Evolutionary conservation across 2,329 filamentous ascomycete species (phyloP).

Genomic region (Beauveria medogensis): DNA sequence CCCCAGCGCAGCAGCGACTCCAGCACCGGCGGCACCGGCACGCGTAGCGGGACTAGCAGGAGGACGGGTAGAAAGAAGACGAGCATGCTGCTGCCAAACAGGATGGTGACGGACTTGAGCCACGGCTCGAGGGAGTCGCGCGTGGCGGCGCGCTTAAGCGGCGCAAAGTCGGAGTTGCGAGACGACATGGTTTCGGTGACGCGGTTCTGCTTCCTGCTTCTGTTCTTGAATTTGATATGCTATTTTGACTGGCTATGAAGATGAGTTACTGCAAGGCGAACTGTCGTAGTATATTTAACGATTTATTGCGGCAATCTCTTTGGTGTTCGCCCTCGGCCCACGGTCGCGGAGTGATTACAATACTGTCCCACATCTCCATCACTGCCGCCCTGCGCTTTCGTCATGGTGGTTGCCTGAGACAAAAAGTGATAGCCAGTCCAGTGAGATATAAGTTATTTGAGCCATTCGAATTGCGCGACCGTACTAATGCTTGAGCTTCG

Average conservation of each 20-base stretch:
- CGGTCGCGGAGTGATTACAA: neutral
- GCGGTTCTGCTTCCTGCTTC: neutral
- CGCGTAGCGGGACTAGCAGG: neutral
- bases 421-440: neutral
- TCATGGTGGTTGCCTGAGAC: neutral
- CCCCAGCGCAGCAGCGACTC: neutral
- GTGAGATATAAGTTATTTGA: neutral
- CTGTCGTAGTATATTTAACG: no score
- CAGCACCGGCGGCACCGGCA: neutral
- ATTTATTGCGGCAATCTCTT: no score
- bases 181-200: neutral
- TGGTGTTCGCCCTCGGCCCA: neutral
- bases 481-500: no score
- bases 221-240: neutral
- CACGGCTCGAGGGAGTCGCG: neutral
- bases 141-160: neutral
- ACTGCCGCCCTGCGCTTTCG: neutral
- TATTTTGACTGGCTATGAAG: no score
- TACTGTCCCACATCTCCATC: neutral
- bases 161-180: neutral
- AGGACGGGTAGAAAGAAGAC: neutral
- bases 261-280: no score
- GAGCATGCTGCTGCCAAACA: neutral
- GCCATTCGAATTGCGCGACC: no score
- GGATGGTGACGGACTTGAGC: neutral